Percentiles rank a stretch among this genome's conserved stretches.
phyloP scores from a whole-genome alignment of 306 rosid species.

The Lathyrus tuberosus region DNA sequence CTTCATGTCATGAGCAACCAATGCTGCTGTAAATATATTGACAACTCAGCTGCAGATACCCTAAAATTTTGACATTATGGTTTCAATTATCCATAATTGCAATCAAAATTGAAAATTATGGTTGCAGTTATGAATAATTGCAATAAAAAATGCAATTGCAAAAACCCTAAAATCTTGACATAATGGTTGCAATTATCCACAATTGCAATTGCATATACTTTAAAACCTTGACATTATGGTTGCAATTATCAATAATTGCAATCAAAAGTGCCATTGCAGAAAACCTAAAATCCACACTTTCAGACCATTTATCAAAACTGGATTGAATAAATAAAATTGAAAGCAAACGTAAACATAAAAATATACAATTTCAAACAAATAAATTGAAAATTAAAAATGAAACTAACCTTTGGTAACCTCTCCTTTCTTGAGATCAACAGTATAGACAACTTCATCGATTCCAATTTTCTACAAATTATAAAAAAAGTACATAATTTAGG shows the following conservation, averaged over 20 bases:
- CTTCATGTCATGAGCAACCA: neutral
- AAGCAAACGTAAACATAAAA: neutral
- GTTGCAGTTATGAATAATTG: neutral
- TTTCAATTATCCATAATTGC: too few relatives aligned
- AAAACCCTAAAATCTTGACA: neutral
- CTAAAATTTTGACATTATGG: neutral
- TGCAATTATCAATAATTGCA: neutral
- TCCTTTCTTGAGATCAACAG: constrained; percentile 91
- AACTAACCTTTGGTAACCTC: constrained; percentile 75
- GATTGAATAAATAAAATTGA: too few relatives aligned
- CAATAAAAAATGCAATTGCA: too few relatives aligned
- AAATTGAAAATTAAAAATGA: neutral
- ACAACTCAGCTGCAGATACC: neutral
- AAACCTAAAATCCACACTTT: neutral
- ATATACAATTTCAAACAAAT: neutral
- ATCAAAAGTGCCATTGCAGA: neutral
- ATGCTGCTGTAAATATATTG: neutral
- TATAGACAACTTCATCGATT: constrained; percentile 65
- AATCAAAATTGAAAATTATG: too few relatives aligned
- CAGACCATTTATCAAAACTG: neutral
- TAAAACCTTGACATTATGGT: too few relatives aligned
- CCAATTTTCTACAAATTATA: constrained; percentile 71
- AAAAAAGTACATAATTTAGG: neutral
- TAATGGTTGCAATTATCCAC: too few relatives aligned
- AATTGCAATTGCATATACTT: too few relatives aligned